These are phyloP conservation scores for Stenocarpella maydis DNA, from an alignment of 2,329 filamentous ascomycete species.

Conservation along the genomic window DNA sequence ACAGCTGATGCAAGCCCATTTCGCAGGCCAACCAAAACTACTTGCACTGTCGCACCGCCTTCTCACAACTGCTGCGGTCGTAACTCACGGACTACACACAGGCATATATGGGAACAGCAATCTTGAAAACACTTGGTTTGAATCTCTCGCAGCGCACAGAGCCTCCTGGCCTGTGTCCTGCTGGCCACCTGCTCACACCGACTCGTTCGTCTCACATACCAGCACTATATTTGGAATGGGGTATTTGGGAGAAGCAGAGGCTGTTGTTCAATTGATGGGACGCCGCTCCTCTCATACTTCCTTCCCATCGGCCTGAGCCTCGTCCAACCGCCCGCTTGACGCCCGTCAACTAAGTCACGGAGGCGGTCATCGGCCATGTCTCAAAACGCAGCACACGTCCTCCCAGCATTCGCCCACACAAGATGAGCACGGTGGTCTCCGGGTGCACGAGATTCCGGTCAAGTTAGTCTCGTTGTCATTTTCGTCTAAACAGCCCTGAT, in stretches of 20 bases:
- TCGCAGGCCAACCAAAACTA: no score
- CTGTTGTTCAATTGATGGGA: background rate
- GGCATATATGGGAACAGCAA: background rate
- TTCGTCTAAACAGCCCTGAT: conserved; percentile 33
- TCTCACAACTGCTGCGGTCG: no score
- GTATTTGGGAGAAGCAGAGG: background rate
- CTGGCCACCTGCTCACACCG: background rate
- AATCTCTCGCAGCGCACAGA: background rate
- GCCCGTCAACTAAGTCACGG: background rate
- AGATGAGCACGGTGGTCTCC: background rate
- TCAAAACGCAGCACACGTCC: background rate
- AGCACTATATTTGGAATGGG: background rate
- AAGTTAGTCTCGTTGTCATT: conserved; percentile 25
- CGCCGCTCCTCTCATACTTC: background rate
- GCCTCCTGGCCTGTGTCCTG: background rate
- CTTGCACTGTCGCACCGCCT: no score
- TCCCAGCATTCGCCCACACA: background rate
- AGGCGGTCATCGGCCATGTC: background rate
- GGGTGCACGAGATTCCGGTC: background rate
- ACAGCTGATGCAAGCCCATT: background rate
- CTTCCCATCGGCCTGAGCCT: background rate
- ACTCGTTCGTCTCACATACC: background rate
- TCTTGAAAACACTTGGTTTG: background rate
- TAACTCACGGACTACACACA: no score
- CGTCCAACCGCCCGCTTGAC: background rate